A percentile compares a stretch with the other conserved stretches of the same genome.
Conservation (phyloP, 164 flowering plant genomes). For the Nymphaea colorata region DNA sequence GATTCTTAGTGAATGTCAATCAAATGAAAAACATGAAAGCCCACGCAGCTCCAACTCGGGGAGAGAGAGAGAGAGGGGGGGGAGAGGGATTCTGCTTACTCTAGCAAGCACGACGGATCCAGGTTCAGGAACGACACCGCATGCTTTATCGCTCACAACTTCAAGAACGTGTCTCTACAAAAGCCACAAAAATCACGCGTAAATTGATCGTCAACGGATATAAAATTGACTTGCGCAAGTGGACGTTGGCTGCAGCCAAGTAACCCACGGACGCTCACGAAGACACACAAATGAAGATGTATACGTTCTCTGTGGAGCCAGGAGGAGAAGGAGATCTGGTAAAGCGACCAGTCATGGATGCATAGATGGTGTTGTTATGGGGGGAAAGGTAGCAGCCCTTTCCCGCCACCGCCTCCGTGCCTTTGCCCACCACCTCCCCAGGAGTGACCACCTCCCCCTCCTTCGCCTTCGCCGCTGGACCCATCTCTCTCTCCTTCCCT, state of each 20-base stretch:
- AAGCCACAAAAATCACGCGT: background rate
- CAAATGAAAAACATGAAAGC: background rate
- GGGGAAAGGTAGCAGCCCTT: constrained; percentile 55
- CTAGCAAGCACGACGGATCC: constrained; percentile 68
- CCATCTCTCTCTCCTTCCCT: background rate
- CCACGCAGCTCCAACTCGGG: background rate
- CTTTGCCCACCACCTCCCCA: constrained; percentile 66
- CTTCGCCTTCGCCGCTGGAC: background rate
- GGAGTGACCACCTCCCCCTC: constrained; percentile 56
- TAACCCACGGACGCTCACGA: background rate
- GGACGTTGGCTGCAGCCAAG: too few relatives aligned
- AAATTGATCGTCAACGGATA: background rate
- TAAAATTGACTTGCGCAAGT: background rate
- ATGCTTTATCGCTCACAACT: constrained; percentile 76
- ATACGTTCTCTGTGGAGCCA: background rate
- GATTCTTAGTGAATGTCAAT: too few relatives aligned
- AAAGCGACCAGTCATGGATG: constrained; percentile 73
- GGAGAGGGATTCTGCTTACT: constrained; percentile 24
- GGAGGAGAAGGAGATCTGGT: constrained; percentile 32
- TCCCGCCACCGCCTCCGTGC: constrained; percentile 38
- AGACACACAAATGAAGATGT: too few relatives aligned
- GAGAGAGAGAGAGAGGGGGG: background rate
- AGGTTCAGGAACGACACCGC: constrained; percentile 78
- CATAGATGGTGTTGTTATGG: constrained; percentile 41
- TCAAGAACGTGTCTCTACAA: constrained; percentile 67